A percentile compares a stretch with the other conserved stretches of the same genome.
These are phyloP conservation scores for Pyronema domesticum DNA, from an alignment of 495 filamentous ascomycete species.

Conservation along the genomic window DNA sequence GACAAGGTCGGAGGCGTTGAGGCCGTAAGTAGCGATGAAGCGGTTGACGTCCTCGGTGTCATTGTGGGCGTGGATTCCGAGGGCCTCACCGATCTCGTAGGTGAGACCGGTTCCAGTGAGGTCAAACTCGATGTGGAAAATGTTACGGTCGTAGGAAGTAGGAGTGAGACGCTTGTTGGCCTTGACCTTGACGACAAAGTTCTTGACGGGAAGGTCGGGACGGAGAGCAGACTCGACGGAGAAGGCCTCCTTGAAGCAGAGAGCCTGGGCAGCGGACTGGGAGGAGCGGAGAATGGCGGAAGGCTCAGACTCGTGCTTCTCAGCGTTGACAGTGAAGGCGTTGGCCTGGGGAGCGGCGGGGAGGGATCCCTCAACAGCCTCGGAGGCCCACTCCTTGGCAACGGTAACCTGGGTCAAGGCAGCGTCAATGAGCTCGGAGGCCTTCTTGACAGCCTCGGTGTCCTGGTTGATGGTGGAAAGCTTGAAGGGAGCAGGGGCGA, in stretches of 20 bases:
- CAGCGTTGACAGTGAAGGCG: constrained; percentile 70
- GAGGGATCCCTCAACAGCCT: constrained; percentile 42
- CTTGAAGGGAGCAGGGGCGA: constrained; percentile 33
- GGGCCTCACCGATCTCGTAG: constrained; percentile 95
- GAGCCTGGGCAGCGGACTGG: constrained; percentile 65
- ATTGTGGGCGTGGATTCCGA: constrained; percentile 92
- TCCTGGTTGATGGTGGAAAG: constrained; percentile 29
- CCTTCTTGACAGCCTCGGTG: constrained; percentile 33
- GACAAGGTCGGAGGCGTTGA: constrained; percentile 65
- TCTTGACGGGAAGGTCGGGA: constrained; percentile 72
- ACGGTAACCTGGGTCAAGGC: constrained; percentile 52
- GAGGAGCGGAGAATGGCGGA: constrained; percentile 49
- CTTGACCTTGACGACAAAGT: constrained; percentile 72
- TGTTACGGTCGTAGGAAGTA: constrained; percentile 80
- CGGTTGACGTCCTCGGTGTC: constrained; percentile 56
- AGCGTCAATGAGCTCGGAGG: constrained; percentile 48
- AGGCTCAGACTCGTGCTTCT: constrained; percentile 49
- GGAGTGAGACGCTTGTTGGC: constrained; percentile 90
- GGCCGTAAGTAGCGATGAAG: constrained; percentile 77
- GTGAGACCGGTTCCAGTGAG: constrained; percentile 73
- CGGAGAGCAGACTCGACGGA: constrained; percentile 53
- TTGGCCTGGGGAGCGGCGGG: constrained; percentile 46
- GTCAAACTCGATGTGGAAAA: constrained; percentile 99
- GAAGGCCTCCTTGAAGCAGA: constrained; percentile 91
- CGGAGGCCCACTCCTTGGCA: constrained; percentile 59